phyloP scores from a whole-genome alignment of 768 basidiomycete species.

The Trametes maxima region DNA sequence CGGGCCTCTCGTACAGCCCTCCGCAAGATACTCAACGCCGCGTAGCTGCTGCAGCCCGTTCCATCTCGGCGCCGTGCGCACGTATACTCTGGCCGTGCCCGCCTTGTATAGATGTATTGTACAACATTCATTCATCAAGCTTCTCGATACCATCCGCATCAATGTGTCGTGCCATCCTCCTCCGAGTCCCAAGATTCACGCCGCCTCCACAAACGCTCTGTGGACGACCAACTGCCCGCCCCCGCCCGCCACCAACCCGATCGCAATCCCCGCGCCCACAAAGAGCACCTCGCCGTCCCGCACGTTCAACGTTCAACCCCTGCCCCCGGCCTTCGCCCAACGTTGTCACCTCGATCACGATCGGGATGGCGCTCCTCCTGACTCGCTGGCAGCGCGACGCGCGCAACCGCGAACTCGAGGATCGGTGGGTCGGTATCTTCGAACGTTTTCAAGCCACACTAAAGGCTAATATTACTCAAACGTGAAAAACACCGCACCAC shows the following conservation, averaged over 20 bases:
- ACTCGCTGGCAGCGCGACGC: slow-evolving; percentile 49
- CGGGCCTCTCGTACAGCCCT: too few species aligned
- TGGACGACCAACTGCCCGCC: slow-evolving; percentile 54
- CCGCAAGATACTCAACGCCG: too few species aligned
- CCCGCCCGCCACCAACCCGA: slow-evolving; percentile 46
- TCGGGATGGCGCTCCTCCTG: slow-evolving; percentile 57
- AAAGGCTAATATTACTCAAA: too few species aligned
- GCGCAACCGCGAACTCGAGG: slow-evolving; percentile 79
- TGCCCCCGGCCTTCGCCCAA: slow-evolving; percentile 43
- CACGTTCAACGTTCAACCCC: slow-evolving; percentile 50
- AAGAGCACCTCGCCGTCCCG: slow-evolving; percentile 78
- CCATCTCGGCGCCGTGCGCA: too few species aligned
- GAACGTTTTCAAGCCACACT: too few species aligned
- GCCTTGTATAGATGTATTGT: background rate
- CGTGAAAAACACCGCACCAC: too few species aligned
- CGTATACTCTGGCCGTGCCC: too few species aligned
- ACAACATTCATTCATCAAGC: background rate
- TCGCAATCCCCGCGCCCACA: slow-evolving; percentile 67
- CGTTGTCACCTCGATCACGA: slow-evolving; percentile 65
- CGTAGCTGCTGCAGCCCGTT: too few species aligned
- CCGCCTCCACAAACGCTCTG: slow-evolving; percentile 66
- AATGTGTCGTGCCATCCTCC: background rate
- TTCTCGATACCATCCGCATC: background rate
- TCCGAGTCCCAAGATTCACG: background rate
- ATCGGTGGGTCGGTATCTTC: too few species aligned